These are phyloP conservation scores for Amphirosellinia nigrospora DNA, from an alignment of 495 filamentous ascomycete genomes.

Conservation along the genomic window DNA sequence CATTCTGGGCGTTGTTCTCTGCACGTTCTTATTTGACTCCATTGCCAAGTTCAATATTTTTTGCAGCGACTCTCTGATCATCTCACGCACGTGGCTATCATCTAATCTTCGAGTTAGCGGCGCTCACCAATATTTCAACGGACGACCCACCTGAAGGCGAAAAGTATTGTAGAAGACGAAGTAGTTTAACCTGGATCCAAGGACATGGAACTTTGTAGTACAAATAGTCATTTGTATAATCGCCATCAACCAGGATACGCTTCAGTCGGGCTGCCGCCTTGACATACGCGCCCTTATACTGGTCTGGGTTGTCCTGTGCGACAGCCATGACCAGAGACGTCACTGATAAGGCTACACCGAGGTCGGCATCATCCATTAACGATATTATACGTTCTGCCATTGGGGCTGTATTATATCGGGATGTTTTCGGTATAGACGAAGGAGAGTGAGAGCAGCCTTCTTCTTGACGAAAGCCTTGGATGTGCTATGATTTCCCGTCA, in stretches of 20 bases:
- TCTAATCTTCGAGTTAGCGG: conserved; percentile 58
- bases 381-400: conserved; percentile 97
- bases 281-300: conserved; percentile 91
- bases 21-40: conserved; percentile 96
- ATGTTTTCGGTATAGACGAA: conserved; percentile 93
- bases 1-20: conserved; percentile 99
- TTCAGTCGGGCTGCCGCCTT: conserved; percentile 91
- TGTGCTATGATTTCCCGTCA: conserved; percentile 60
- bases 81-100: conserved; percentile 86
- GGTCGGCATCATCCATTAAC: conserved; percentile 94
- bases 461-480: conserved; percentile 99
- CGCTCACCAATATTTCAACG: not conserved
- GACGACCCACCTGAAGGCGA: conserved; percentile 81
- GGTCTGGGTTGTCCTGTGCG: conserved; percentile 89
- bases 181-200: conserved; percentile 96
- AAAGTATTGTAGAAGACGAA: conserved; percentile 93
- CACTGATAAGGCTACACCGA: conserved; percentile 93
- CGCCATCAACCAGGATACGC: conserved; percentile 85
- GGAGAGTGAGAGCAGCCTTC: conserved; percentile 95
- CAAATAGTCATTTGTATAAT: conserved; percentile 85
- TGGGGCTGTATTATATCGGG: conserved; percentile 91
- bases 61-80: conserved; percentile 90
- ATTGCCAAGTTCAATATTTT: conserved; percentile 88
- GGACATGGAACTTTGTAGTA: conserved; percentile 99
- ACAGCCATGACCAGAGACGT: conserved; percentile 96